Base-by-base conservation (phyloP, 768 basidiomycete species). In the Termitomyces sp. region DNA sequence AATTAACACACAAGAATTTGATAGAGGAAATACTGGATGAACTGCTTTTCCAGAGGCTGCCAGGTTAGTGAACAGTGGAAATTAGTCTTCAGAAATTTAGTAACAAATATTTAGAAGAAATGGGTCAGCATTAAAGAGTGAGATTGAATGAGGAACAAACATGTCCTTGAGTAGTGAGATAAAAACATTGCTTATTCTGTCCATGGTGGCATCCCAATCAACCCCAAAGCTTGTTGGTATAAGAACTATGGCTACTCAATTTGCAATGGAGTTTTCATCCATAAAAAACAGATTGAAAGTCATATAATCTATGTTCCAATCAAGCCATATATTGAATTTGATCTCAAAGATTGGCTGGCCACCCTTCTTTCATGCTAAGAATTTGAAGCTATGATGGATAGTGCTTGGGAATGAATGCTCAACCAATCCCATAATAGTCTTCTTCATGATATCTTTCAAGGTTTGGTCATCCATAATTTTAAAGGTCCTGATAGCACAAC, bases 1-100 rank as follows among this genome's bases (percentile, higher is more conserved):
- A 31, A 18, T 33, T 22, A 16, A 76, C 88, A 57, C 58, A 95
- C 95, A 59, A 99, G 82, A 63, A 99, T 99, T 74, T 99, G 97
- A 77, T 99, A 99, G 30, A 99, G 78, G 81, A 99, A 99, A 74
- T 99, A 99, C 71, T 99, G 97, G 59, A 98, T 98, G 75, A 99
- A 99, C 72, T 99, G 97, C 79, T 99, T 98, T 78, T 99, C 97
- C 67, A 99, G 79, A 12, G 97, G 97, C 46, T 97, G 82, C 31
- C 93, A 96, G 18, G 97, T 98, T 66, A 99, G 82, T 34, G 98
- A 84, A 61, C 97, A 92, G 70, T 99, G 97, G 15, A 99, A 83
- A 78, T 99, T 97, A 63, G 97, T 99, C 48, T 97, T 97, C 54
- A 99, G 85, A 13, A 99, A 86, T 67, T 99, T 97, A 18, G 97